phyloP scores from a whole-genome alignment of 768 basidiomycete species.

The Peribolospora baueri region DNA sequence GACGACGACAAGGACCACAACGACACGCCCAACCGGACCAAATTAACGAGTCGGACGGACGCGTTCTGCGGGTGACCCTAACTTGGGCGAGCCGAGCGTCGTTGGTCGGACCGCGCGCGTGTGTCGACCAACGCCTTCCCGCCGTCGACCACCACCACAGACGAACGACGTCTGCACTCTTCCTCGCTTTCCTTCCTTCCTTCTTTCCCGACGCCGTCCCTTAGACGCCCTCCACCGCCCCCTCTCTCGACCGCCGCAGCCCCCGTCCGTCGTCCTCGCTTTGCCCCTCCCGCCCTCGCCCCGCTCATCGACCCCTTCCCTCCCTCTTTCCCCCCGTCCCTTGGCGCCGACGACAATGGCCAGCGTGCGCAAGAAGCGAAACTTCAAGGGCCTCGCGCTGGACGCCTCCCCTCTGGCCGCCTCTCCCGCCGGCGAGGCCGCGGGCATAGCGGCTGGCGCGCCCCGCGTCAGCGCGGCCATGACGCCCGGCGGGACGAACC shows the following conservation, averaged over 20 bases:
- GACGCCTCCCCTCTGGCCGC: neutral
- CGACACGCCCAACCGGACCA: too few relatives aligned
- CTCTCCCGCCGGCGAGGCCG: neutral
- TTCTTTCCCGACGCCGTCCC: neutral
- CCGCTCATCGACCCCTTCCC: neutral
- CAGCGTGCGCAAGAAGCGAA: too few relatives aligned
- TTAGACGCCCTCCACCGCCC: neutral
- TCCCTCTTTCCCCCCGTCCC: neutral
- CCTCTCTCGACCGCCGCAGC: neutral
- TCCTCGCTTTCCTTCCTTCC: neutral
- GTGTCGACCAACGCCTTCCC: too few relatives aligned
- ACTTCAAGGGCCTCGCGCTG: too few relatives aligned
- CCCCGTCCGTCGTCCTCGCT: neutral
- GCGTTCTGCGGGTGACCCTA: too few relatives aligned
- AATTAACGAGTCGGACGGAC: too few relatives aligned
- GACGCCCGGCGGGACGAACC: conserved; percentile 2
- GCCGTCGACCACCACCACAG: too few relatives aligned
- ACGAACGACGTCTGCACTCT: too few relatives aligned
- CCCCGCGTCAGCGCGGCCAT: neutral
- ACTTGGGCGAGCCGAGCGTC: too few relatives aligned
- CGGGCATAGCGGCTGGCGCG: conserved; percentile 1
- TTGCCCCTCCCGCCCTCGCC: neutral
- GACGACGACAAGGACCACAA: too few relatives aligned
- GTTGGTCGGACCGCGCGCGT: too few relatives aligned
- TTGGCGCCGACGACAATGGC: neutral